Base-by-base conservation (phyloP, 495 filamentous ascomycete genomes). In the Penicillium malachiteum region DNA sequence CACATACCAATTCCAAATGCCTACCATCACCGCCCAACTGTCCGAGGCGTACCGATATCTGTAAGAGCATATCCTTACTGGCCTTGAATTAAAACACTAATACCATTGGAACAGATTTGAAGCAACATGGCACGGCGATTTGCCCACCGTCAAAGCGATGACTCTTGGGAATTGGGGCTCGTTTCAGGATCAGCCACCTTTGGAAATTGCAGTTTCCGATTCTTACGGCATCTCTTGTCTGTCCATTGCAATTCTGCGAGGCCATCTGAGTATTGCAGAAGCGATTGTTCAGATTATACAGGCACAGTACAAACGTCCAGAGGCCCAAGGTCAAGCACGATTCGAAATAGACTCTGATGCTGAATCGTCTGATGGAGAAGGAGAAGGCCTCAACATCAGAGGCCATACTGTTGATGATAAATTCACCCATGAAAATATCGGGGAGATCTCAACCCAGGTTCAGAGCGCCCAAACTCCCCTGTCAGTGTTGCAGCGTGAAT, bases 361-460 rank as follows among this genome's bases (percentile, higher is more conserved):
- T 2, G 64, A 74, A 7, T 64, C 64, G 0, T 68, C 59, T 14
- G 56, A 68, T 8, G 61, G 64, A 7, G 63, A 58, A 41, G 71
- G 70, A n/a, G 78, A 75, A 13, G 70, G 68, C n/a, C 53, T 65
- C 1, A 72, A 82, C 17, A 72, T 84, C 38, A 57, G 68, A 2
- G 59, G 79, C 32, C 63, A 69, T 14, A 53, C 74, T n/a, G 63
- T 89, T 30, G 78, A 85, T 51, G 79, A 81, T 12, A 69, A 78
- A 14, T 90, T 86, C 64, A 92, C 87, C 0, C 76, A 89, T 52
- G 87, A 91, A 3, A 82, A 88, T 57, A 70, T 91, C 35, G 88
- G 86, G 2, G 78, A 86, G 58, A 74, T 84, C 1, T 78, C 78
- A 3, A 83, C 77, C 40, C 67, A 86, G 43, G 84, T 89, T 17